phyloP scores from a whole-genome alignment of 208 protist species.

The Acanthamoeba healyi region DNA sequence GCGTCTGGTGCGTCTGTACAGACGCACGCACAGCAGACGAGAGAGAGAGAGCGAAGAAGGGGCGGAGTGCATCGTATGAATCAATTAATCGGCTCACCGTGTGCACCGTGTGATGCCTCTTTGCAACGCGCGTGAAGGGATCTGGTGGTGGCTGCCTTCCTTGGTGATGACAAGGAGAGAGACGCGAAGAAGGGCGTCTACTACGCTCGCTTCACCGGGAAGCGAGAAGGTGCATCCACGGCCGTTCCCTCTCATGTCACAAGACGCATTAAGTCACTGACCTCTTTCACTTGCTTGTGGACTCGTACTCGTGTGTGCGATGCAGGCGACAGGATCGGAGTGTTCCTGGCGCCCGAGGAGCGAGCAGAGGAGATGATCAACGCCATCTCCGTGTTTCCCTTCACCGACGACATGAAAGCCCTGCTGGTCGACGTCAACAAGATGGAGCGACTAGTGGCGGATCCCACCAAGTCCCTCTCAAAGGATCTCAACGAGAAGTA shows the following conservation, averaged over 20 bases:
- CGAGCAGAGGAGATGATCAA: conserved; percentile 26
- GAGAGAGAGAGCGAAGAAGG: no score
- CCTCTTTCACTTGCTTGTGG: no score
- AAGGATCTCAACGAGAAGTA: conserved; percentile 51
- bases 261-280: no score
- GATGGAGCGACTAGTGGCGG: conserved; percentile 61
- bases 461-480: conserved; percentile 52
- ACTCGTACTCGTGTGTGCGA: not conserved
- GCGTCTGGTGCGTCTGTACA: no score
- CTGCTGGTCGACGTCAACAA: conserved; percentile 1
- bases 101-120: no score
- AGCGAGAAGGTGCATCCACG: not conserved
- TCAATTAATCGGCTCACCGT: no score
- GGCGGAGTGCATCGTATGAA: no score
- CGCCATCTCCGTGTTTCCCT: conserved; percentile 32
- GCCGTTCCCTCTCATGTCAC: not conserved
- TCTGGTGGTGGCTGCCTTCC: conserved; percentile 56
- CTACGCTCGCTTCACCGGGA: conserved; percentile 19
- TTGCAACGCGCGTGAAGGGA: no score
- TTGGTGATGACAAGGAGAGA: conserved; percentile 20
- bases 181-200: conserved; percentile 35
- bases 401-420: conserved; percentile 25
- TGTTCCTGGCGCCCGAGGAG: conserved; percentile 36
- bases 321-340: conserved; percentile 44
- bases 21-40: no score